Conservation (phyloP, 306 rosid genomes). For the Lagenaria siceraria region DNA sequence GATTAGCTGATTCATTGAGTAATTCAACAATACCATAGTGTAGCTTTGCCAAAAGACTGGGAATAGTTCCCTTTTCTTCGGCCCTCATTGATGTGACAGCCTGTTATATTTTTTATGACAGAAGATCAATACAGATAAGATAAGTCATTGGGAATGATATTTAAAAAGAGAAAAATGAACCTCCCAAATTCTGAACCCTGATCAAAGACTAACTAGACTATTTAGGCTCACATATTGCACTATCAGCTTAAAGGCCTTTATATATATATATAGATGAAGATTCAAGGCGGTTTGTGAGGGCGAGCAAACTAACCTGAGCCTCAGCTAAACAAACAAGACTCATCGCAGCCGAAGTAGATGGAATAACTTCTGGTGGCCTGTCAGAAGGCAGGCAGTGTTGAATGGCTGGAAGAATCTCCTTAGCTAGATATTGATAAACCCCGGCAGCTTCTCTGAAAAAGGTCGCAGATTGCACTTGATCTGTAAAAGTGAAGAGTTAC, state of each 20-base stretch:
- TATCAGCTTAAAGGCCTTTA: background rate
- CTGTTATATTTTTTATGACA: slow-evolving; percentile 20
- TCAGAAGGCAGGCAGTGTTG: slow-evolving; percentile 25
- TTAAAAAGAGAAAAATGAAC: background rate
- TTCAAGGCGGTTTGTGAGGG: background rate
- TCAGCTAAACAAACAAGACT: slow-evolving; percentile 67
- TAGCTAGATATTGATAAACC: slow-evolving; percentile 51
- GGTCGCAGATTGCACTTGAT: slow-evolving; percentile 51
- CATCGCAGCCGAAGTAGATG: slow-evolving; percentile 45
- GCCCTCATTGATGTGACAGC: slow-evolving; percentile 66
- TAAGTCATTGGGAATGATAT: background rate
- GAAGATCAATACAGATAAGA: background rate
- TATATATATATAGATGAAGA: background rate
- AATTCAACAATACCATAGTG: slow-evolving; percentile 50
- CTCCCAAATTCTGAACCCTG: background rate
- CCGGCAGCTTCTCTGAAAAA: slow-evolving; percentile 71
- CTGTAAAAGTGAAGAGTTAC: slow-evolving; percentile 27
- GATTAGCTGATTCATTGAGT: slow-evolving; percentile 46
- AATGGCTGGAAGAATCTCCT: slow-evolving; percentile 40
- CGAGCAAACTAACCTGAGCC: slow-evolving; percentile 49
- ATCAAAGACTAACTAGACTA: background rate
- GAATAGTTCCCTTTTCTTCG: slow-evolving; percentile 49
- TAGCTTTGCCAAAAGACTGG: slow-evolving; percentile 63
- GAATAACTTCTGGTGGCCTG: slow-evolving; percentile 47
- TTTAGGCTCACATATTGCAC: background rate